Evolutionary conservation across 257 asterid species (phyloP).

Genomic region (Penstemon newberryi): DNA sequence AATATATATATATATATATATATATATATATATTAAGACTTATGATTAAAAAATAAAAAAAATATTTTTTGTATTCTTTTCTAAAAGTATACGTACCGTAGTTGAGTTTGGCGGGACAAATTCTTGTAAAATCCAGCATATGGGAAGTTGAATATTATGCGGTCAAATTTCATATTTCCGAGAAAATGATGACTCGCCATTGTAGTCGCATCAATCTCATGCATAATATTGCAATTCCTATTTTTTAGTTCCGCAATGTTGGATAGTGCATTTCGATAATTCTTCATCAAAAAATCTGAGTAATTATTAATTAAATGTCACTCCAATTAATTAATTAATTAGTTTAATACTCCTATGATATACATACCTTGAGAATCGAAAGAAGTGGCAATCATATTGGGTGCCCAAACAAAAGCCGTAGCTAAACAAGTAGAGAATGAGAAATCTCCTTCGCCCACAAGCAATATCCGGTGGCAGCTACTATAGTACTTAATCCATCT

Average conservation of each 20-base stretch:
- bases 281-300: conserved; percentile 28
- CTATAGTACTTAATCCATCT: conserved; percentile 23
- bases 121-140: neutral
- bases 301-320: no score
- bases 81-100: neutral
- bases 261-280: conserved; percentile 23
- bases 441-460: conserved; percentile 35
- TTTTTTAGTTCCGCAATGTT: conserved; percentile 22
- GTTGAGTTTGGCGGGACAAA: neutral
- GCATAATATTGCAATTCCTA: conserved; percentile 32
- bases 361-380: conserved; percentile 13
- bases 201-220: no score
- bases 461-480: conserved; percentile 17
- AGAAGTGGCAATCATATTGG: conserved; percentile 28
- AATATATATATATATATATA: neutral
- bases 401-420: conserved; percentile 16
- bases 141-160: conserved; percentile 22
- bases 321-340: no score
- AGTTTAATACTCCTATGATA: no score
- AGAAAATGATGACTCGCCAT: conserved; percentile 22
- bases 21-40: neutral
- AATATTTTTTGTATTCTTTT: neutral
- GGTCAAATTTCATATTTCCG: conserved; percentile 27
- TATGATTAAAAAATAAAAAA: neutral
- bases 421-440: conserved; percentile 29